Base-by-base conservation (phyloP, 192 early-diverging fungal genomes). In the Gamsiella multidivaricata region DNA sequence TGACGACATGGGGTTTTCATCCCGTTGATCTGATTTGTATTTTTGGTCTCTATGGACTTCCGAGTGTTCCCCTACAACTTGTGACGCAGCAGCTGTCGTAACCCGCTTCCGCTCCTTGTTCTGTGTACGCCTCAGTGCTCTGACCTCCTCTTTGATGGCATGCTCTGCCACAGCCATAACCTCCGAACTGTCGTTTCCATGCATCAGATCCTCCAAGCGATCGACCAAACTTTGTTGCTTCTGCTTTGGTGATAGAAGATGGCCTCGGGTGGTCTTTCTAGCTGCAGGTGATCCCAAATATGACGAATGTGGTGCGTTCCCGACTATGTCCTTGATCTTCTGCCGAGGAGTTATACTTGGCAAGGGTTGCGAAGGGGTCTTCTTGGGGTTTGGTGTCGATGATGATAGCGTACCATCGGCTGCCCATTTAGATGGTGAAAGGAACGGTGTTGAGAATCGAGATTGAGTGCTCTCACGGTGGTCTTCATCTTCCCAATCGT, bases 401-500 rank as follows among this genome's bases (percentile, higher is more conserved):
- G 54, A 57, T 20, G 33, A 22, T 2, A 71, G 26, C 25, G 45
- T 2, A 0, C 31, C 69, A 34, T 70, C 52, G 15, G 55, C 20
- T n/a, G 36, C 36, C 69, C 69, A 71, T 43, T 71, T 51, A 7
- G 69, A 63, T 2, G 69, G 69, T 15, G 60, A 61, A 18, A 71
- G 15, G 31, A 71, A 71, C 1, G 69, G 69, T 22, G 60, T 71
- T 5, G 68, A 36, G 1, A 61, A 9, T 7, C 50, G 41, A 1
- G 58, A 47, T 28, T 34, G 17, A 4, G n/a, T 10, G 26, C 70
- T 73, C 23, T 32, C 61, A 12, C 61, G 45, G 23, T 52, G 61
- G 3, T 73, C 70, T 32, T 73, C 70, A 26, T 73, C 70, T 22
- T 73, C 70, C 70, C 70, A 73, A 39, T 54, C 70, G 52, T 73